A percentile compares a stretch with the other conserved stretches of the same genome.
Evolutionary conservation across 371 early-diverging fungal species (phyloP).

Genomic region (Rhizopus delemar): DNA sequence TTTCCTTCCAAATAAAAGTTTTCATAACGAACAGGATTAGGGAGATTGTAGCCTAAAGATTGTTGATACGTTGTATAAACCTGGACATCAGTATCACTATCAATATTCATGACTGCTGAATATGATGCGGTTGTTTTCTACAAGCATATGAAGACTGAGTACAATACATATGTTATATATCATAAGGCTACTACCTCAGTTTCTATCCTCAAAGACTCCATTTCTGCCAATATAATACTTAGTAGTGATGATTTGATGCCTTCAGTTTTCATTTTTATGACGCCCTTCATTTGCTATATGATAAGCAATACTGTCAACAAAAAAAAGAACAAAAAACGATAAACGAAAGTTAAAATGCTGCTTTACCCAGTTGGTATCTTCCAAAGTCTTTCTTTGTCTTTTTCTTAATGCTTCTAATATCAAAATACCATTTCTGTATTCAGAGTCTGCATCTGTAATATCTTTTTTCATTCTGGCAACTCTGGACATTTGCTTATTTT

Average conservation of each 20-base stretch:
- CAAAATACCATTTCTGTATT: conserved; percentile 58
- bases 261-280: conserved; percentile 24
- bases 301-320: too few relatives aligned
- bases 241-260: conserved; percentile 15
- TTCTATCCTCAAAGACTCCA: conserved; percentile 19
- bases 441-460: conserved; percentile 57
- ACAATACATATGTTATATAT: too few relatives aligned
- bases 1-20: conserved; percentile 49
- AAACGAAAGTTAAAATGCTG: too few relatives aligned
- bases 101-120: conserved; percentile 33
- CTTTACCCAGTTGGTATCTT: conserved; percentile 42
- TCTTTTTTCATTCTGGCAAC: conserved; percentile 57
- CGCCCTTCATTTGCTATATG: conserved; percentile 18
- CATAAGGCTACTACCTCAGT: conserved; percentile 22
- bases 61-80: conserved; percentile 43
- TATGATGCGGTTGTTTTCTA: conserved; percentile 26
- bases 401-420: conserved; percentile 48
- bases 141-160: too few relatives aligned
- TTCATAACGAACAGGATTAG: conserved; percentile 53
- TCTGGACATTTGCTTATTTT: conserved; percentile 45
- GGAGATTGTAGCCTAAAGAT: conserved; percentile 38
- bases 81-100: conserved; percentile 33
- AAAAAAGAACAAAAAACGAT: too few relatives aligned
- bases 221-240: conserved; percentile 19
- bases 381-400: conserved; percentile 42